phyloP scores from a whole-genome alignment of 169 alveolate species.

The Plasmodium inui region DNA sequence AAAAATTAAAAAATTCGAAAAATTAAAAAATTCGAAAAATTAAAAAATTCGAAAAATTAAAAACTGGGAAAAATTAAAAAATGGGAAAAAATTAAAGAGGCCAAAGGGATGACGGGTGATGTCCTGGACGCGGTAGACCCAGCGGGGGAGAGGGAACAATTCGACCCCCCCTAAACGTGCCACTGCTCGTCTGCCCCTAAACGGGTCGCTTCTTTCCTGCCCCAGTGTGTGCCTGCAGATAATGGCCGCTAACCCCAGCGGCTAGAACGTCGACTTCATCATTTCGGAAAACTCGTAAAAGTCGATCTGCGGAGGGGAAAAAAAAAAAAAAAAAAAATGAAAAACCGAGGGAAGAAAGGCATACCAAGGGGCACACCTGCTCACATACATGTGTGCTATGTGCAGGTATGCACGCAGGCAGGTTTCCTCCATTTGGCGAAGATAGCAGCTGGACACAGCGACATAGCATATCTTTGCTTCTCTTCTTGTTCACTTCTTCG shows the following conservation, averaged over 20 bases:
- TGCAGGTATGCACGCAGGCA: background rate
- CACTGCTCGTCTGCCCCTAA: background rate
- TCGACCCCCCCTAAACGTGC: background rate
- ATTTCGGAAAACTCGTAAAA: slow-evolving; percentile 81
- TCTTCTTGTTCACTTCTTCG: background rate
- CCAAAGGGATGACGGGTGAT: background rate
- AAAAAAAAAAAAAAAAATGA: background rate
- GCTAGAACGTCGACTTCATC: slow-evolving; percentile 57
- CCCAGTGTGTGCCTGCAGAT: background rate
- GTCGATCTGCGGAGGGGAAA: slow-evolving; percentile 53
- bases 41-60: background rate
- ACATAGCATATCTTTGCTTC: background rate
- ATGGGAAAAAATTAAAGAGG: background rate
- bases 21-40: too few species aligned
- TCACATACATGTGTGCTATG: too few species aligned
- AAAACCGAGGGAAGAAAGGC: background rate
- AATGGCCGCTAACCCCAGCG: background rate
- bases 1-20: background rate
- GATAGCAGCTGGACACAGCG: background rate
- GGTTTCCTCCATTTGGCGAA: background rate
- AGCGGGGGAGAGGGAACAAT: background rate
- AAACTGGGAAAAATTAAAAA: background rate
- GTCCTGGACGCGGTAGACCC: background rate
- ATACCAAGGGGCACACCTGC: background rate
- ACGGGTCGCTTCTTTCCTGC: background rate